Percentiles rank a stretch among this genome's conserved stretches.
These are phyloP conservation scores for Citrus mangshanensis DNA, from an alignment of 345 rosid genomes.

Conservation along the genomic window DNA sequence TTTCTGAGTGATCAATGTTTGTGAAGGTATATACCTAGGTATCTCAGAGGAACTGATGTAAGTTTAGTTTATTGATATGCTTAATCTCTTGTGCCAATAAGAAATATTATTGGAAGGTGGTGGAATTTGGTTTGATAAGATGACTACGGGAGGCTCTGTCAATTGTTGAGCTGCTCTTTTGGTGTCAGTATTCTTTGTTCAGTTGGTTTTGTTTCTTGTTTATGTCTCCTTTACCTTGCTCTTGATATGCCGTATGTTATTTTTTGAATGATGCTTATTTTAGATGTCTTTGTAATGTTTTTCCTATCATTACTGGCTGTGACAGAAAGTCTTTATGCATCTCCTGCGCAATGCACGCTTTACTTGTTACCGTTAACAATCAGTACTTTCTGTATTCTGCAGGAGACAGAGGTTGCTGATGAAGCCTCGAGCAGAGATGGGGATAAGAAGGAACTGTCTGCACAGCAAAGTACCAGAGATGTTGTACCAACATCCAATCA, in stretches of 20 bases:
- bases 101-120: neutral
- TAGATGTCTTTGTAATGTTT: neutral
- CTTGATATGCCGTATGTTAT: neutral
- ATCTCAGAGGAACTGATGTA: neutral
- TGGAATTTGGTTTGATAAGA: neutral
- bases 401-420: slow-evolving; percentile 40
- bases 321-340: neutral
- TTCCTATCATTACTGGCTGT: neutral
- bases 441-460: slow-evolving; percentile 18
- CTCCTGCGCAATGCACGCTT: neutral
- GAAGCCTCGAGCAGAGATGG: slow-evolving; percentile 17
- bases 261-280: neutral
- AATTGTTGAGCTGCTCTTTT: neutral
- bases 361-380: slow-evolving; percentile 17
- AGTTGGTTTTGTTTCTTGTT: neutral
- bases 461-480: slow-evolving; percentile 16
- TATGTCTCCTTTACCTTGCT: neutral
- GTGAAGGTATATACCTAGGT: neutral
- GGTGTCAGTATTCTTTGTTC: neutral
- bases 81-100: neutral
- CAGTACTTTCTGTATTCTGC: slow-evolving; percentile 27
- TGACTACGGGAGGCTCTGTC: neutral
- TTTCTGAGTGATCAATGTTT: neutral
- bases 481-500: slow-evolving; percentile 30
- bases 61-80: neutral